Percentiles rank a stretch among this genome's conserved stretches.
These are phyloP conservation scores for Cyclotella cryptica DNA, from an alignment of 108 stramenopile species.

Conservation along the genomic window DNA sequence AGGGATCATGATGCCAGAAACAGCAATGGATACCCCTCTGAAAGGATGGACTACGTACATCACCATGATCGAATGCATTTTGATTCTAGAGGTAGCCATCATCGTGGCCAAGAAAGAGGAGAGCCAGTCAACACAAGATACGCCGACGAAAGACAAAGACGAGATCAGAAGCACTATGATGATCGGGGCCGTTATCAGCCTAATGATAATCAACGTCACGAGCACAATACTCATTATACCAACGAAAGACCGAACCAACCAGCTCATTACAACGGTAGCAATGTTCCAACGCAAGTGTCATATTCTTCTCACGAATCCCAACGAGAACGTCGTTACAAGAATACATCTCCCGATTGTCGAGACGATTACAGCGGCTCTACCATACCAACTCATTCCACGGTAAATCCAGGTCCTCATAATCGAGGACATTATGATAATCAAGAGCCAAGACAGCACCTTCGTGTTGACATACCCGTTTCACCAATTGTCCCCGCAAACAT, in stretches of 20 bases:
- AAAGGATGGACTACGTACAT: neutral
- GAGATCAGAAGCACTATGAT: neutral
- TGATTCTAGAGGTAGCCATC: neutral
- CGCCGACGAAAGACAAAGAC: neutral
- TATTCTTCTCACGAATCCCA: slow-evolving; percentile 1
- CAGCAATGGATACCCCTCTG: neutral
- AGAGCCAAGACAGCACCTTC: slow-evolving; percentile 12
- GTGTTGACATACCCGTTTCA: slow-evolving; percentile 37
- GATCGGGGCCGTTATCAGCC: neutral
- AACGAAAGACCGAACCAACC: neutral
- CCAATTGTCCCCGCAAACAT: slow-evolving; percentile 6
- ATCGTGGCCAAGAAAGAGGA: neutral
- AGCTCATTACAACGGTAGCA: neutral
- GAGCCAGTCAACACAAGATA: neutral
- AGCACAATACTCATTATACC: neutral
- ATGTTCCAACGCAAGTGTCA: neutral
- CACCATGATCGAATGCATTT: neutral
- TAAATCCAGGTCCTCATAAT: slow-evolving; percentile 7
- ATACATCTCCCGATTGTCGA: slow-evolving; percentile 23
- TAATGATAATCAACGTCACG: neutral
- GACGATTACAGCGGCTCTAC: slow-evolving; percentile 51
- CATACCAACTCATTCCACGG: slow-evolving; percentile 24
- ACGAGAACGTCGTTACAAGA: neutral
- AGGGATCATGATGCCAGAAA: neutral
- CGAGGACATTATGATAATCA: neutral